These are phyloP conservation scores for Pyrenopolyporus hunteri DNA, from an alignment of 495 filamentous ascomycete genomes.

Conservation along the genomic window DNA sequence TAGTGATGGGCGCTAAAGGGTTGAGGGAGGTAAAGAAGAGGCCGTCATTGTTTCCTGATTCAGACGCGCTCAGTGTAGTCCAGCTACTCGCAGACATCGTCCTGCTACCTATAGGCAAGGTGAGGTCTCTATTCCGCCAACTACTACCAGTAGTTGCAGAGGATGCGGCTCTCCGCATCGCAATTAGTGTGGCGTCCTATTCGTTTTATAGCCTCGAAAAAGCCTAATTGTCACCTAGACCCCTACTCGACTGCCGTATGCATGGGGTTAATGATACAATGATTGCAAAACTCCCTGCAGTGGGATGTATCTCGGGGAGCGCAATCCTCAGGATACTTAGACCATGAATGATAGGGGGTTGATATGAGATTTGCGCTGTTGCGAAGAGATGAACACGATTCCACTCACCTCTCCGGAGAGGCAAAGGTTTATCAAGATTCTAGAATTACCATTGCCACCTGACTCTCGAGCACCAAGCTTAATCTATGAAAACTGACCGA, in stretches of 20 bases:
- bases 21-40: slow-evolving; percentile 31
- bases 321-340: background rate
- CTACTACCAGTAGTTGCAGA: slow-evolving; percentile 16
- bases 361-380: slow-evolving; percentile 7
- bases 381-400: slow-evolving; percentile 9
- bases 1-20: slow-evolving; percentile 33
- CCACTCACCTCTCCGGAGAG: background rate
- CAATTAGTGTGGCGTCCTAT: background rate
- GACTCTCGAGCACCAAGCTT: background rate
- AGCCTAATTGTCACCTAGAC: background rate
- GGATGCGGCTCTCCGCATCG: slow-evolving; percentile 28
- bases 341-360: background rate
- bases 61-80: slow-evolving; percentile 10
- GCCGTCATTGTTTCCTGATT: slow-evolving; percentile 2
- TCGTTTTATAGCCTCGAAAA: slow-evolving; percentile 2
- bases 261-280: background rate
- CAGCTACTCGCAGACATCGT: slow-evolving; percentile 34
- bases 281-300: background rate
- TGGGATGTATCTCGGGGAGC: background rate
- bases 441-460: background rate
- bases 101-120: slow-evolving; percentile 12
- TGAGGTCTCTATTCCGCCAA: slow-evolving; percentile 17
- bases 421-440: slow-evolving; percentile 12
- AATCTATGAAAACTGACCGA: background rate
- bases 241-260: background rate